A percentile compares a stretch with the other conserved stretches of the same genome.
Conservation (phyloP, 768 basidiomycete genomes). For the Suillus occidentalis region DNA sequence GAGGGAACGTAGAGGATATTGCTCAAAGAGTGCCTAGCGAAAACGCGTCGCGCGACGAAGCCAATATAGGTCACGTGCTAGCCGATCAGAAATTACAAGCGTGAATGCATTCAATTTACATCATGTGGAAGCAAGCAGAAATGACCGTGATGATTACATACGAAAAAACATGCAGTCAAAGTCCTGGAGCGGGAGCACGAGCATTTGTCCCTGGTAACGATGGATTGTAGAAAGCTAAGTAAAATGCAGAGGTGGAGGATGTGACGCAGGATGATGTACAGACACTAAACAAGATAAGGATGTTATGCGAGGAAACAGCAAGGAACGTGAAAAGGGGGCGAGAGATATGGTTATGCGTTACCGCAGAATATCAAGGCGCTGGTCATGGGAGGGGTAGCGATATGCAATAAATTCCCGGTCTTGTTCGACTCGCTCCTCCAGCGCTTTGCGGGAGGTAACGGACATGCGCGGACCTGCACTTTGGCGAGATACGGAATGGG, state of each 20-base stretch:
- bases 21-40: not conserved
- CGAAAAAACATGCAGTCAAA: constrained; percentile 22
- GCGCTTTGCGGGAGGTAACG: constrained; percentile 63
- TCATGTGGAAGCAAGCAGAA: constrained; percentile 17
- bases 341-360: constrained; percentile 23
- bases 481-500: constrained; percentile 51
- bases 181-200: constrained; percentile 25
- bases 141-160: constrained; percentile 13
- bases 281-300: constrained; percentile 19
- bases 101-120: constrained; percentile 28
- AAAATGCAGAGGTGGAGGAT: constrained; percentile 22
- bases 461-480: constrained; percentile 60
- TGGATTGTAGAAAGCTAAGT: constrained; percentile 13
- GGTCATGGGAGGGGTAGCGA: constrained; percentile 80
- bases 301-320: constrained; percentile 4
- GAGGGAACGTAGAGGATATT: constrained; percentile 1
- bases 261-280: constrained; percentile 12
- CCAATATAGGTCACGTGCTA: constrained; percentile 19
- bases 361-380: constrained; percentile 58
- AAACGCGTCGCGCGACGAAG: constrained; percentile 9
- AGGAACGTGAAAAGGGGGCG: constrained; percentile 5
- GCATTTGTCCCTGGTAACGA: constrained; percentile 12
- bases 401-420: constrained; percentile 85
- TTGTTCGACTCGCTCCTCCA: constrained; percentile 82
- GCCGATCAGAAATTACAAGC: not conserved